Conservation (phyloP, 1,284 basidiomycete genomes). For the Leucoagaricus sp. region DNA sequence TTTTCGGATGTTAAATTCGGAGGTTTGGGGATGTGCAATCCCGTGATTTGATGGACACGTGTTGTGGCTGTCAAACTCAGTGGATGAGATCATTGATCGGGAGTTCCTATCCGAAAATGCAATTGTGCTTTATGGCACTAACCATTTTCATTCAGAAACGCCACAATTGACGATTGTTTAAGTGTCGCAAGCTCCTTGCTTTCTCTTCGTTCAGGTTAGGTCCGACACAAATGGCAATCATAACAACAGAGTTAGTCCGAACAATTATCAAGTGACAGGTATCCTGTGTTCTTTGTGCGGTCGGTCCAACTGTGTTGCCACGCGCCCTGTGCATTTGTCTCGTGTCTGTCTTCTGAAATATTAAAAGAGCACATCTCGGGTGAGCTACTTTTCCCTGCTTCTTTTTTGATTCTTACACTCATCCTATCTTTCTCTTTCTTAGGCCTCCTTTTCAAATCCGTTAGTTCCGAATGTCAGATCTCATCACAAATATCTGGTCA, state of each 20-base stretch:
- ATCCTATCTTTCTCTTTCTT: background rate
- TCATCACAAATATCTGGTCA: conserved; percentile 10
- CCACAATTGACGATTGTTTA: background rate
- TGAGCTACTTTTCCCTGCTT: background rate
- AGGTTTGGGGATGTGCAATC: conserved; percentile 6
- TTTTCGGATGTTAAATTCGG: background rate
- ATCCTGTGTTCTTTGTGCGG: background rate
- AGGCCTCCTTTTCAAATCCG: background rate
- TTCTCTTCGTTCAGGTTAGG: background rate
- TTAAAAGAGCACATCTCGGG: background rate
- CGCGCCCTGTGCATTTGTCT: conserved; percentile 1
- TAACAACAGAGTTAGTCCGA: background rate
- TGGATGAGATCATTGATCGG: background rate
- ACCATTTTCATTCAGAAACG: background rate
- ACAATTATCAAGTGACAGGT: background rate
- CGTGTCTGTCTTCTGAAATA: background rate
- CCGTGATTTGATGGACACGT: conserved; percentile 10
- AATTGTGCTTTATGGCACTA: background rate
- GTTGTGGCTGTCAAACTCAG: background rate
- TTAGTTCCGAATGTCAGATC: background rate
- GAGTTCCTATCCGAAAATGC: background rate
- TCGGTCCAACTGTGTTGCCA: conserved; percentile 1
- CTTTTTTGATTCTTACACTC: background rate
- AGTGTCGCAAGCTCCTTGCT: no score
- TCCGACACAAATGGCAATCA: background rate